phyloP scores from a whole-genome alignment of 148 eudicot genomes.

The Silene uniflora region DNA sequence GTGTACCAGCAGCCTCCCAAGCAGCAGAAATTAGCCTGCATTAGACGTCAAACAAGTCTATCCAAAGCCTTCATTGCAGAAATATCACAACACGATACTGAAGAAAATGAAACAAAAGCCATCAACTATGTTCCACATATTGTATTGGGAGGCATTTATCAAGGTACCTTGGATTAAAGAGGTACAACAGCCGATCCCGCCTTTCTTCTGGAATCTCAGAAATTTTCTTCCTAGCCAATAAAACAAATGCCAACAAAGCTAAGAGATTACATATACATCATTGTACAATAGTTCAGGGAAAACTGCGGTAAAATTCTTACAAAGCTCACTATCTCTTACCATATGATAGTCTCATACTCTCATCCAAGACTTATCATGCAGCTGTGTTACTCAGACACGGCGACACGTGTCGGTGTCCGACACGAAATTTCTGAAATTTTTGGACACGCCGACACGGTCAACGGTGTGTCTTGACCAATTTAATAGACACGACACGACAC shows the following conservation, averaged over 20 bases:
- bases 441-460: too few species aligned
- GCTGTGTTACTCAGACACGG: too few species aligned
- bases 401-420: too few species aligned
- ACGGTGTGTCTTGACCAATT: too few species aligned
- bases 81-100: neutral
- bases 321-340: too few species aligned
- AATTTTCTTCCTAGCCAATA: slow-evolving; percentile 60
- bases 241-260: neutral
- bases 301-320: too few species aligned
- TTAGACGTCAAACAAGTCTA: neutral
- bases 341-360: too few species aligned
- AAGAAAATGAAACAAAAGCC: neutral
- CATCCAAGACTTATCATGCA: too few species aligned
- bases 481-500: too few species aligned
- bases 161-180: slow-evolving; percentile 53
- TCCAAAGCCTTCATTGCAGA: neutral
- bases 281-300: neutral
- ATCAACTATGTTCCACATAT: neutral
- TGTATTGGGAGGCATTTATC: neutral
- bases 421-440: too few species aligned
- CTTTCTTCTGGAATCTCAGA: slow-evolving; percentile 76
- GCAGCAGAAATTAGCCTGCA: slow-evolving; percentile 66
- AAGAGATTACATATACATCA: neutral
- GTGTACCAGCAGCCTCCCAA: slow-evolving; percentile 72
- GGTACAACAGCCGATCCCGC: slow-evolving; percentile 50